Percentiles rank a stretch among this genome's conserved stretches.
Evolutionary conservation across 2,329 filamentous ascomycete species (phyloP).

Genomic region (Botrytis sinoallii): DNA sequence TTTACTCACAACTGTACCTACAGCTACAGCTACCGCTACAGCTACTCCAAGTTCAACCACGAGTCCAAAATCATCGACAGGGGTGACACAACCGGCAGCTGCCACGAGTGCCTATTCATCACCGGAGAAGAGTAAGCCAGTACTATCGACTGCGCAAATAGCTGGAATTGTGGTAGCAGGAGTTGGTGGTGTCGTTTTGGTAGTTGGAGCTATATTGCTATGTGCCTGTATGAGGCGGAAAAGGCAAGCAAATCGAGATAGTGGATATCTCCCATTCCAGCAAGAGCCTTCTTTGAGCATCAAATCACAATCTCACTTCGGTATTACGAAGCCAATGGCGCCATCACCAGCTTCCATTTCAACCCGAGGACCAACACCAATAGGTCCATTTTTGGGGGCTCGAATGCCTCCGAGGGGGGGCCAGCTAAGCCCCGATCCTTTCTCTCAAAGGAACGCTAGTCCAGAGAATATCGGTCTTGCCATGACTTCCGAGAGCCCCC

Average conservation of each 20-base stretch:
- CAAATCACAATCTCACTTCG: constrained; percentile 23
- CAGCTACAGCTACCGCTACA: constrained; percentile 19
- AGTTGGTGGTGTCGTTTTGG: constrained; percentile 48
- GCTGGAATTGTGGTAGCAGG: constrained; percentile 57
- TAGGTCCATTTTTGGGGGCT: constrained; percentile 24
- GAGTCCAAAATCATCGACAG: constrained; percentile 18
- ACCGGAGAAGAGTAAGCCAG: constrained; percentile 21
- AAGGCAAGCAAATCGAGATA: constrained; percentile 31
- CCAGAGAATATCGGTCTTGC: constrained; percentile 36
- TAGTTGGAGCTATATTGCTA: constrained; percentile 45
- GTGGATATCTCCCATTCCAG: constrained; percentile 37
- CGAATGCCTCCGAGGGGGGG: constrained; percentile 27
- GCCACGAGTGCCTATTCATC: constrained; percentile 14
- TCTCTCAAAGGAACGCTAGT: constrained; percentile 34
- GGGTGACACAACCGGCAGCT: constrained; percentile 20
- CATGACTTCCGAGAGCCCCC: constrained; percentile 26
- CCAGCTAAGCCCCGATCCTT: constrained; percentile 31
- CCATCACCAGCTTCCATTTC: constrained; percentile 12
- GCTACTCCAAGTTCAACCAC: constrained; percentile 22
- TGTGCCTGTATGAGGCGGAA: constrained; percentile 39
- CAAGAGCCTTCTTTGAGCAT: constrained; percentile 30
- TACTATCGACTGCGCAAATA: constrained; percentile 43
- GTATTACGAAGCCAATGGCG: constrained; percentile 7
- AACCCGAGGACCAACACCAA: constrained; percentile 29
- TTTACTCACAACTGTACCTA: constrained; percentile 13